Base-by-base conservation (phyloP, 805 yeast genomes). In the Hagleromyces aurorensis region DNA sequence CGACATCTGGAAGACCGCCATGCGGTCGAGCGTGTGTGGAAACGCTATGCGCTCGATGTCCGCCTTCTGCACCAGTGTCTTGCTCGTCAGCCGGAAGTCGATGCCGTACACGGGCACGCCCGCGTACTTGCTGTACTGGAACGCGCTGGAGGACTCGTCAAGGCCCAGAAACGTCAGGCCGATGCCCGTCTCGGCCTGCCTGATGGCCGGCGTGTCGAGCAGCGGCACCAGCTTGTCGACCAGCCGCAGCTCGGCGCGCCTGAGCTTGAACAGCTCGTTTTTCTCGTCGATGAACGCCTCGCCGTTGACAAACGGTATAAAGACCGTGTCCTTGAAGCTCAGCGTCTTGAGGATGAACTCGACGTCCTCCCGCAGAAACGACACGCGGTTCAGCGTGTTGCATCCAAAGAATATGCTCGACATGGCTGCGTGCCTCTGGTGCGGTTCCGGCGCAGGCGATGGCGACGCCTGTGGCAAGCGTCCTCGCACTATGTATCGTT, bases 51-150 rank as follows among this genome's bases (percentile, higher is more conserved):
- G 23, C 19, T 18, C 29, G 31, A 33, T 13, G 27, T 38, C 29
- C 3, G 16, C 20, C 7, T 25, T 23, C 13, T 34, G 28, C 12
- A 37, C 18, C 27, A 30, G 6, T 1, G 42, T 38, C 5, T 13
- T 17, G 8, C 23, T 17, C 16, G 33, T 23, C 8, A 37, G 36
- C 16, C 35, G 29, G 43, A 76, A 56, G 42, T 78, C 84, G 18
- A 80, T 65, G 0, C 78, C 83, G 54, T 64, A 78, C 43, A 66
- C 68, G 3, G 89, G 85, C 4, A 67, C 61, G 3, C 87, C 87
- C 19, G 62, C 59, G 48, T 75, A 72, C 6, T 24, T 19, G 13
- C 67, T 65, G 44, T 64, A 62, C 32, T 57, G 62, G 39, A 69
- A 59, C 23, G 59, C 61, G 27, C 57, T 62, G 13, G 38, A 48